A percentile compares a stretch with the other conserved stretches of the same genome.
These are phyloP conservation scores for Rhizomucor miehei DNA, from an alignment of 371 early-diverging fungal species.

Conservation along the genomic window DNA sequence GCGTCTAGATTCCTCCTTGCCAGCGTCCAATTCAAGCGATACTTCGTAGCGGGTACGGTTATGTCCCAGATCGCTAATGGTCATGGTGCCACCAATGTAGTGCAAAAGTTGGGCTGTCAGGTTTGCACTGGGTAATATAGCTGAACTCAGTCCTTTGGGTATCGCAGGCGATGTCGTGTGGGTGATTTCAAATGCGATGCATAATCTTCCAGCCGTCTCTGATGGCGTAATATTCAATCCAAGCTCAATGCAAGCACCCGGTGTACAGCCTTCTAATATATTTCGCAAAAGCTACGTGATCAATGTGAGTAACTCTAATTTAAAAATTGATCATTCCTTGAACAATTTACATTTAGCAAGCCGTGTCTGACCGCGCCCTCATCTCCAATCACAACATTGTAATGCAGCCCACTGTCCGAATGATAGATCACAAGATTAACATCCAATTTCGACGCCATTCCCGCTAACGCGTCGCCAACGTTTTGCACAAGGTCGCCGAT, in stretches of 20 bases:
- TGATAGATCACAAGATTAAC: constrained; percentile 65
- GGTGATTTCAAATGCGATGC: constrained; percentile 49
- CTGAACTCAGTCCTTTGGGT: constrained; percentile 19
- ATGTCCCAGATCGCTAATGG: constrained; percentile 35
- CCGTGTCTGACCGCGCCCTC: constrained; percentile 57
- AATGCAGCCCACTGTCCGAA: constrained; percentile 51
- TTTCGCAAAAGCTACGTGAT: constrained; percentile 48
- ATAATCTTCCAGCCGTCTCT: constrained; percentile 22
- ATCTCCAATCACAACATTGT: constrained; percentile 56
- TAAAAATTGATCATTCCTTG: neutral
- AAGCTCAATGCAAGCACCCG: constrained; percentile 60
- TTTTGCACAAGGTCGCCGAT: constrained; percentile 60
- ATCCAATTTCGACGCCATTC: constrained; percentile 52
- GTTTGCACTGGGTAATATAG: constrained; percentile 45
- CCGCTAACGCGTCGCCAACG: constrained; percentile 63
- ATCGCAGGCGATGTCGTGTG: constrained; percentile 42
- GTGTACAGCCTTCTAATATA: constrained; percentile 53
- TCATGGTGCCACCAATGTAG: constrained; percentile 45
- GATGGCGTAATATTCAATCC: constrained; percentile 37
- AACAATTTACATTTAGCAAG: constrained; percentile 49
- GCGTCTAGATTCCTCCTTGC: constrained; percentile 17
- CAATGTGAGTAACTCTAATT: neutral
- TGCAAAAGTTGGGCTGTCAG: constrained; percentile 48
- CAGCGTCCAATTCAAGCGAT: constrained; percentile 33
- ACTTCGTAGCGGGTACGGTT: constrained; percentile 39